Percentiles rank a stretch among this genome's conserved stretches.
Evolutionary conservation across 352 stramenopile genomes (phyloP).

Genomic region (Globisporangium lucens): DNA sequence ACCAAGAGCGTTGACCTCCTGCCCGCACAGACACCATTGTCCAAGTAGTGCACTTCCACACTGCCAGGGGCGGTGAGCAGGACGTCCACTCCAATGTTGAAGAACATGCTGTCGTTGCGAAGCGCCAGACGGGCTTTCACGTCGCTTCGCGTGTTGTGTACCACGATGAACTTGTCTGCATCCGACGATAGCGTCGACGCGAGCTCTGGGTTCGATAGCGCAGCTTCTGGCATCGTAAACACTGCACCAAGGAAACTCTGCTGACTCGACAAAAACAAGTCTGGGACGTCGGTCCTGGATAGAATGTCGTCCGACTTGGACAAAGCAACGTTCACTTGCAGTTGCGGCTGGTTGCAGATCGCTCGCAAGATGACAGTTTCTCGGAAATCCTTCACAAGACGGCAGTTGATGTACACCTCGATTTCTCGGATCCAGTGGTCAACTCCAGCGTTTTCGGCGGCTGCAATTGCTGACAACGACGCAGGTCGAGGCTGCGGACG

Average conservation of each 20-base stretch:
- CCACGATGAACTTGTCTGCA: constrained; percentile 68
- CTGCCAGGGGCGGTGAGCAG: constrained; percentile 28
- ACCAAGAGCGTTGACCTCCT: constrained; percentile 62
- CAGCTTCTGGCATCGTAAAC: constrained; percentile 74
- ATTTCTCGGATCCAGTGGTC: constrained; percentile 82
- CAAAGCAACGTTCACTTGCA: constrained; percentile 66
- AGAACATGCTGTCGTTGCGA: constrained; percentile 86
- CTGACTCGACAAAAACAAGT: constrained; percentile 38
- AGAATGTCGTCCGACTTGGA: constrained; percentile 36
- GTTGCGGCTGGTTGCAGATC: constrained; percentile 74
- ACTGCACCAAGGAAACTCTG: constrained; percentile 79
- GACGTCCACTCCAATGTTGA: constrained; percentile 61
- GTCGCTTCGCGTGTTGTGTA: constrained; percentile 72
- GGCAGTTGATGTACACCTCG: constrained; percentile 86
- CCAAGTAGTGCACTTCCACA: constrained; percentile 57
- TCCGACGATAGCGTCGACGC: constrained; percentile 28
- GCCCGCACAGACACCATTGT: constrained; percentile 70
- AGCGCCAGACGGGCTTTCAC: constrained; percentile 65
- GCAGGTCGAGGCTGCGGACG: constrained; percentile 52
- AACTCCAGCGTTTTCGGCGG: constrained; percentile 7
- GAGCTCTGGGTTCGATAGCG: constrained; percentile 38
- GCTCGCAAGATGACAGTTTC: constrained; percentile 79
- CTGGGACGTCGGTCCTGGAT: constrained; percentile 21
- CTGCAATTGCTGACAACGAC: background rate
- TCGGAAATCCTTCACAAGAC: constrained; percentile 85